Base-by-base conservation (phyloP, 495 filamentous ascomycete genomes). In the Mycothermus thermophilus region DNA sequence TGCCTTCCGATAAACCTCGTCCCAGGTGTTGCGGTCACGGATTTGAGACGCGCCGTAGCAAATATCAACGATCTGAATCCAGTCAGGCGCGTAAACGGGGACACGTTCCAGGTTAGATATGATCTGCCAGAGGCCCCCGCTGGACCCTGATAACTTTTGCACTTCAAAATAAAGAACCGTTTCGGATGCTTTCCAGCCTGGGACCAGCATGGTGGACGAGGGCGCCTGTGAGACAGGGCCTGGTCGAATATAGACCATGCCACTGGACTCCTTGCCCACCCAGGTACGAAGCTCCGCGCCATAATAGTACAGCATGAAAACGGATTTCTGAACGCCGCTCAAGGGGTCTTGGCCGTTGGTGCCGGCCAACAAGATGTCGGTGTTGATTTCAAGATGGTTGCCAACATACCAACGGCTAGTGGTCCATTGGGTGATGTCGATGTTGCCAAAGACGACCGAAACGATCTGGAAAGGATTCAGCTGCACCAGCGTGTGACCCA, bases 251-350 rank as follows among this genome's bases (percentile, higher is more conserved):
- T 27, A 26, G 10, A 18, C 5, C 7, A 13, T 38, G 29, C 36
- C 36, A 27, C 22, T n/a, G 14, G 16, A n/a, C 13, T 32, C 11
- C 8, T 7, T 5, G 21, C 28, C 36, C 3, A 38, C 28, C 36
- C 36, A 38, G 21, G 27, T n/a, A 3, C 29, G 28, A 14, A 14
- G 13, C 20, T 30, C 28, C 21, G 20, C 15, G 22, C 36, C 36
- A 16, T 32, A 38, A 15, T 13, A 13, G 36, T 38, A 38, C 17
- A 38, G 36, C 22, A 38, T 32, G 28, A 32, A 26, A 19, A 38
- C 32, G 36, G 36, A 32, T 13, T 27, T 32, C 6, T 16, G 36
- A 4, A 5, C 8, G 24, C 24, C 24, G 23, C 6, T 3, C 16
- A 27, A 11, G 23, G 13, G 25, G 25, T 32, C 29, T 8, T 30